Percentiles rank a stretch among this genome's conserved stretches.
Evolutionary conservation across 2,329 filamentous ascomycete species (phyloP).

Genomic region (Monilinia vaccinii-corymbosi): DNA sequence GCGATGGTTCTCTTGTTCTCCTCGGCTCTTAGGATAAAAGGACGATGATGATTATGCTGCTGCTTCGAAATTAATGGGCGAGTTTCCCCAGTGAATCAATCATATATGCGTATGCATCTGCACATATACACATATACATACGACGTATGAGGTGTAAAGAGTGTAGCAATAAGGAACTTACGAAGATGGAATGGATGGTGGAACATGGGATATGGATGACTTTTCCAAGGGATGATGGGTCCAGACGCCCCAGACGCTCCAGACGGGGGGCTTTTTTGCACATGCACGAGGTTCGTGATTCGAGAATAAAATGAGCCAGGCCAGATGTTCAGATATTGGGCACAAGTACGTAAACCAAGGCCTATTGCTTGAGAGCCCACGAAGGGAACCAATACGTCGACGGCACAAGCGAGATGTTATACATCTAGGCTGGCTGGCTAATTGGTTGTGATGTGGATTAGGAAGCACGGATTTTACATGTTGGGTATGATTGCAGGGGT

Average conservation of each 20-base stretch:
- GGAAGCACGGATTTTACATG: no score
- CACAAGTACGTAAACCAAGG: not conserved
- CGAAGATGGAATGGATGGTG: not conserved
- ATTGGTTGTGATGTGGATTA: no score
- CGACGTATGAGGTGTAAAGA: not conserved
- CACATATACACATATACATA: not conserved
- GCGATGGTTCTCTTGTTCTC: not conserved
- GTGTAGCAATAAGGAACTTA: not conserved
- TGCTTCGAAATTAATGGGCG: not conserved
- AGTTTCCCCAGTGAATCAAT: not conserved
- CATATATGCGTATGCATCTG: not conserved
- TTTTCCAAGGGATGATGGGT: not conserved
- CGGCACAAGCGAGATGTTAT: no score
- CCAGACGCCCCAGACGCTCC: no score
- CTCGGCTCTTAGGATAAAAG: not conserved
- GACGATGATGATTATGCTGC: not conserved
- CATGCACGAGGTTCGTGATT: constrained; percentile 2
- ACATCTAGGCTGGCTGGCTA: no score
- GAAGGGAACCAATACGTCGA: no score
- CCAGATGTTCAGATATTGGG: not conserved
- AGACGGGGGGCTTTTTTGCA: not conserved
- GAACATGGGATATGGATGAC: not conserved
- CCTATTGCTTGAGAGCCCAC: no score
- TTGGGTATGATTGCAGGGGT: no score
- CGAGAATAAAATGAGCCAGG: not conserved